Conservation (phyloP, 257 asterid genomes). For the Ocimum tenuiflorum region DNA sequence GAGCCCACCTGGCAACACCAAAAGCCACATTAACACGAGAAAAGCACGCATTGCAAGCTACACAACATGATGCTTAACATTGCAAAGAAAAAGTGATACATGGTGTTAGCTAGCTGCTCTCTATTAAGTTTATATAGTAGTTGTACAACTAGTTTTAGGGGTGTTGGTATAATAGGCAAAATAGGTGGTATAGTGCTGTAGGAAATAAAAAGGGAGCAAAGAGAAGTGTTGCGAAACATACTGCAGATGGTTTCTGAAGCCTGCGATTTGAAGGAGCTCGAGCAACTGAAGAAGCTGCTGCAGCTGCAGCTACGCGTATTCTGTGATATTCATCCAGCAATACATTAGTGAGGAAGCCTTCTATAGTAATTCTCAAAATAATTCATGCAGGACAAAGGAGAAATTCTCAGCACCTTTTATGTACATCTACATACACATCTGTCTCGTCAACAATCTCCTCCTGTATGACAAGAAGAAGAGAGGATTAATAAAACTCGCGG, state of each 20-base stretch:
- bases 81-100: too few relatives aligned
- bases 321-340: slow-evolving; percentile 36
- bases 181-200: background rate
- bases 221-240: slow-evolving; percentile 10
- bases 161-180: background rate
- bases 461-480: slow-evolving; percentile 34
- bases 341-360: background rate
- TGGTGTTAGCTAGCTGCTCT: too few relatives aligned
- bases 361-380: background rate
- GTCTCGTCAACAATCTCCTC: slow-evolving; percentile 99
- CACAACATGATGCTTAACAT: too few relatives aligned
- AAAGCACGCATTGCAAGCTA: too few relatives aligned
- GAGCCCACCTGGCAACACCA: slow-evolving; percentile 31
- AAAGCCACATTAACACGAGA: too few relatives aligned
- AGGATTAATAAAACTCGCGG: slow-evolving; percentile 1
- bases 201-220: background rate
- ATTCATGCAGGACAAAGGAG: background rate
- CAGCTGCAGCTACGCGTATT: slow-evolving; percentile 94
- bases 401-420: slow-evolving; percentile 54
- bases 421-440: slow-evolving; percentile 83
- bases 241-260: slow-evolving; percentile 19
- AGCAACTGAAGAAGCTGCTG: slow-evolving; percentile 88
- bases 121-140: too few relatives aligned
- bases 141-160: too few relatives aligned
- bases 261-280: slow-evolving; percentile 45